Percentiles rank a stretch among this genome's conserved stretches.
Conservation (phyloP, 352 stramenopile genomes). For the Albugo candida region DNA sequence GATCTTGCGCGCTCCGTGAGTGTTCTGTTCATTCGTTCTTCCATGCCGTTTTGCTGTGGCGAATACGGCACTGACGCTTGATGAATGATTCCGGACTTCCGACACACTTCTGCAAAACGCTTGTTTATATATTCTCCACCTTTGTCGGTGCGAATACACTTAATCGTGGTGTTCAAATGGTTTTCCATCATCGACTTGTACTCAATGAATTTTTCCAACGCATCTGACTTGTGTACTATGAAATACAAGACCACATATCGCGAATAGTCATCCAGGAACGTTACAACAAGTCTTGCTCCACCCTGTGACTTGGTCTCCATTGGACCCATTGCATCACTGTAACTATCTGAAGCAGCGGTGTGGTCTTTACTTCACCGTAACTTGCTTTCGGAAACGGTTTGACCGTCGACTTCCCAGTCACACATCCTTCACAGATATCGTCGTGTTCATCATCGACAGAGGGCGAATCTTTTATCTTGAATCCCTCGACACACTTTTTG, state of each 20-base stretch:
- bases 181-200: conserved; percentile 9
- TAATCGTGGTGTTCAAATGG: conserved; percentile 6
- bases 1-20: conserved; percentile 5
- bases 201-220: not conserved
- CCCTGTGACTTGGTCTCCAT: conserved; percentile 4
- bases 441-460: no score
- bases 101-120: no score
- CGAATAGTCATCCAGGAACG: conserved; percentile 10
- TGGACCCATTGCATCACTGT: conserved; percentile 10
- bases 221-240: conserved; percentile 1
- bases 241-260: conserved; percentile 2
- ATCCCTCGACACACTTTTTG: no score
- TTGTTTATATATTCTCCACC: conserved; percentile 7
- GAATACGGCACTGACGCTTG: conserved; percentile 9
- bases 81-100: no score
- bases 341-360: conserved; percentile 1
- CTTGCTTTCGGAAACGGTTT: conserved; percentile 1
- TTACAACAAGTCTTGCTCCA: conserved; percentile 7
- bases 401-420: conserved; percentile 5
- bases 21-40: conserved; percentile 10
- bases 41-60: conserved; percentile 10
- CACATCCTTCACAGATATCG: conserved; percentile 8
- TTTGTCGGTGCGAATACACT: conserved; percentile 15
- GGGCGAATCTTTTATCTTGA: no score
- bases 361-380: conserved; percentile 6